Evolutionary conservation across 805 yeast genomes (phyloP), one percentile per base, ranked within the genome.

Genomic region (Pichia heedii): DNA sequence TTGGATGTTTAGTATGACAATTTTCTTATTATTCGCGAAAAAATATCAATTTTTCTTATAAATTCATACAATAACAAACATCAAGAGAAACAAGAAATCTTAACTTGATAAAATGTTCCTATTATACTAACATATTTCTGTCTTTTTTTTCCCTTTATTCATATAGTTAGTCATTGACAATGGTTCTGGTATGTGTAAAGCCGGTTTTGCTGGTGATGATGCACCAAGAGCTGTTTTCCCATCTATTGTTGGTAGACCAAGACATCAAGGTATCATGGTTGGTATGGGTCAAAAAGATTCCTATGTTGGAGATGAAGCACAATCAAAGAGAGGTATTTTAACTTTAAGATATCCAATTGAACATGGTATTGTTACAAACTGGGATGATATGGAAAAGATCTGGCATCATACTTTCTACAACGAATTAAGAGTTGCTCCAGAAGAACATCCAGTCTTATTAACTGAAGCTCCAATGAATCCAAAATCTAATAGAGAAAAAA

Each of bases 111-210:
- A n/a, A n/a, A n/a, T n/a, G n/a, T n/a, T n/a, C n/a, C n/a, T n/a
- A n/a, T n/a, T n/a, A 29, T 29, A 35, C 20, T n/a, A n/a, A 22
- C 37, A 22, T 22, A 9, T 15, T 15, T 10, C 16, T 1, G 16
- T 15, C 5, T 4, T 10, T 15, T 35, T 35, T 29, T 29, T 10
- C 12, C 15, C 15, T 36, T 40, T 40, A 37, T 49, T 53, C 49
- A 20, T 50, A 49, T 46, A 58, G 63, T 70, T 77, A 70, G 97
- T 90, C 76, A 90, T 90, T 75, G 98, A 90, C 72, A 90, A 90
- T 76, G 98, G 98, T 77, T 93, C 98, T 67, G 98, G 98, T 81
- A 93, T 93, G 97, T 93, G 98, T 83, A 93, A 93, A 72, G 98
- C 98, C 90, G 98, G 98, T 74, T 93, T 89, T 70, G 97, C 98